These are phyloP conservation scores for Akanthomyces dipterigenus DNA, from an alignment of 2,329 filamentous ascomycete genomes.

Conservation along the genomic window DNA sequence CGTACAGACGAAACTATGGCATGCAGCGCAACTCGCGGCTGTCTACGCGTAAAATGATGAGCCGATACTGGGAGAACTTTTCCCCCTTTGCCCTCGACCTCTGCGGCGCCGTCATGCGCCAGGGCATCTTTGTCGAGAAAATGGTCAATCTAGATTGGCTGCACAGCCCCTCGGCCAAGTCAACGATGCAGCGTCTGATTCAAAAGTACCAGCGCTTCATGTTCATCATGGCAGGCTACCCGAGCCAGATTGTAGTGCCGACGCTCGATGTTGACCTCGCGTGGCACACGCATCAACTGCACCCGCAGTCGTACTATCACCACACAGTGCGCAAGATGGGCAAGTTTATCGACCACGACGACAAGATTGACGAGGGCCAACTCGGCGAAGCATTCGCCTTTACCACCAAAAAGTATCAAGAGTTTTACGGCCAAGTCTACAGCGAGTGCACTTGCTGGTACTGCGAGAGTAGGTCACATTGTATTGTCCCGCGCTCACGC, in stretches of 20 bases:
- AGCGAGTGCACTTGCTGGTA: conserved; percentile 79
- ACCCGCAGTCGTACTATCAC: conserved; percentile 53
- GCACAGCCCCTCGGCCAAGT: conserved; percentile 57
- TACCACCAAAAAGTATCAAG: conserved; percentile 65
- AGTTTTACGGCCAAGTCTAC: conserved; percentile 59
- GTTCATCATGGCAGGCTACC: conserved; percentile 14
- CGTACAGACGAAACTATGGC: conserved; percentile 17
- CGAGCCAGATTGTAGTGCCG: conserved; percentile 50
- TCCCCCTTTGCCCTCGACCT: conserved; percentile 60
- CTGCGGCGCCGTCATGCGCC: conserved; percentile 56
- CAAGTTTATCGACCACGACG: conserved; percentile 72
- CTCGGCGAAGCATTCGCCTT: conserved; percentile 62
- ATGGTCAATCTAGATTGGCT: conserved; percentile 75
- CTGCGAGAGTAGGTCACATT: conserved; percentile 52
- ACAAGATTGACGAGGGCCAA: conserved; percentile 66
- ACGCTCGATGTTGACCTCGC: conserved; percentile 69
- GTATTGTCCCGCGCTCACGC: conserved; percentile 37
- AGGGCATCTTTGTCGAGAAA: conserved; percentile 62
- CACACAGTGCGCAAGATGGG: conserved; percentile 42
- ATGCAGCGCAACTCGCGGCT: conserved; percentile 28
- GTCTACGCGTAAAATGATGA: conserved; percentile 60
- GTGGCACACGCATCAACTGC: conserved; percentile 78
- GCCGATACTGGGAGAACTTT: conserved; percentile 62
- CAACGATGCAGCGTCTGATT: conserved; percentile 59
- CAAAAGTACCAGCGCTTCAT: conserved; percentile 61